Conservation (phyloP, 345 rosid species). For the Theobroma cacao region DNA sequence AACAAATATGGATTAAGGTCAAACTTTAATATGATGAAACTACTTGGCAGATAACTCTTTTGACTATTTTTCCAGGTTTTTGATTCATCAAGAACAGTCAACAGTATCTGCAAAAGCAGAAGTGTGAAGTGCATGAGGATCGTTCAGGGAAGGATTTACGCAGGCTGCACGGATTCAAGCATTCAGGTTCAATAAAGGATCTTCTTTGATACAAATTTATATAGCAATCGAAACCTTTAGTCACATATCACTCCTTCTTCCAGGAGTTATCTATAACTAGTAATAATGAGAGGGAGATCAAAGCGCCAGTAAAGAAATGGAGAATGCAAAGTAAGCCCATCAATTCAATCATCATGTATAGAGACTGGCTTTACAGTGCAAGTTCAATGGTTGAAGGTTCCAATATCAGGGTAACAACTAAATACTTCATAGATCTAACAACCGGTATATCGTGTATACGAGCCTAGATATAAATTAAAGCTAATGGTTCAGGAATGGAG, state of each 20-base stretch:
- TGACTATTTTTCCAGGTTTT: conserved; percentile 40
- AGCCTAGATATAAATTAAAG: not conserved
- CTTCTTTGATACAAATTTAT: not conserved
- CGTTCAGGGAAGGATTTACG: conserved; percentile 66
- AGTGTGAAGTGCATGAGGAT: conserved; percentile 58
- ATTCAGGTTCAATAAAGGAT: conserved; percentile 51
- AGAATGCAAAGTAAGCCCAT: conserved; percentile 62
- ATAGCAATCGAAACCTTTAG: not conserved
- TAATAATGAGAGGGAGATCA: conserved; percentile 69
- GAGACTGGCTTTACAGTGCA: conserved; percentile 82
- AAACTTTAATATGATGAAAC: not conserved
- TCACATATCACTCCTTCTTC: conserved; percentile 20
- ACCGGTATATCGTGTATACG: not conserved
- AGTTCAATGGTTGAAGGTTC: conserved; percentile 65
- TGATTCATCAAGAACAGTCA: conserved; percentile 59
- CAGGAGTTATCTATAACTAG: conserved; percentile 55
- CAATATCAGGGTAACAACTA: conserved; percentile 56
- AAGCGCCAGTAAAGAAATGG: conserved; percentile 68
- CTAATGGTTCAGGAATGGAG: conserved; percentile 65
- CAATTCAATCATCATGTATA: conserved; percentile 60
- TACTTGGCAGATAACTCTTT: not conserved
- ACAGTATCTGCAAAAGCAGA: conserved; percentile 53
- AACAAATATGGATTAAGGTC: not conserved
- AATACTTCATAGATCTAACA: not conserved
- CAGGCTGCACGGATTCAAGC: conserved; percentile 85